A percentile compares a stretch with the other conserved stretches of the same genome.
Evolutionary conservation across 768 basidiomycete species (phyloP).

Genomic region (Mycena vitilis): DNA sequence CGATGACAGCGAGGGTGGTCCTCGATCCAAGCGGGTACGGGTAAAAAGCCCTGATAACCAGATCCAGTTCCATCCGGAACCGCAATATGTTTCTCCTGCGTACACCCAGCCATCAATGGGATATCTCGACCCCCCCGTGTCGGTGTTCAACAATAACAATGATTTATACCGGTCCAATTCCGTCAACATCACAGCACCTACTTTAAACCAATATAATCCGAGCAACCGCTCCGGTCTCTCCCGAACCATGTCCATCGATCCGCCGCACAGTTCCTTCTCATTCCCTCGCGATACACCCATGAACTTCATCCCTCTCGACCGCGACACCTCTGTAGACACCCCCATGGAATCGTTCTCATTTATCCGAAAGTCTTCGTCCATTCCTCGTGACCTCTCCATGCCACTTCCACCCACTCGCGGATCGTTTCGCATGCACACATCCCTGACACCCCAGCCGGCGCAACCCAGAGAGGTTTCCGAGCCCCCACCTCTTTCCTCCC

Average conservation of each 20-base stretch:
- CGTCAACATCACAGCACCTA: slow-evolving; percentile 41
- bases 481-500: slow-evolving; percentile 72
- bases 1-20: slow-evolving; percentile 48
- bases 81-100: slow-evolving; percentile 29
- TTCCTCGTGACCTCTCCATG: slow-evolving; percentile 57
- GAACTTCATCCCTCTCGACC: slow-evolving; percentile 48
- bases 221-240: slow-evolving; percentile 47
- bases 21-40: slow-evolving; percentile 65
- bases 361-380: slow-evolving; percentile 42
- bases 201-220: slow-evolving; percentile 40
- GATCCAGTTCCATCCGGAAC: slow-evolving; percentile 41
- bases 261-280: slow-evolving; percentile 52
- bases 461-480: slow-evolving; percentile 68
- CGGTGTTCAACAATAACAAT: slow-evolving; percentile 50
- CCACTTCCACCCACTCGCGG: slow-evolving; percentile 59
- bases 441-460: slow-evolving; percentile 76
- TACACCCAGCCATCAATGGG: slow-evolving; percentile 39
- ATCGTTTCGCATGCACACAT: slow-evolving; percentile 72
- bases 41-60: slow-evolving; percentile 60
- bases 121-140: slow-evolving; percentile 68
- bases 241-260: slow-evolving; percentile 83
- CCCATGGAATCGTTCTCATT: slow-evolving; percentile 22
- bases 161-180: slow-evolving; percentile 32
- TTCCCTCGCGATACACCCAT: slow-evolving; percentile 59
- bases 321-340: slow-evolving; percentile 54